These are phyloP conservation scores for Volvariella volvacea DNA, from an alignment of 1,284 basidiomycete species.

Conservation along the genomic window DNA sequence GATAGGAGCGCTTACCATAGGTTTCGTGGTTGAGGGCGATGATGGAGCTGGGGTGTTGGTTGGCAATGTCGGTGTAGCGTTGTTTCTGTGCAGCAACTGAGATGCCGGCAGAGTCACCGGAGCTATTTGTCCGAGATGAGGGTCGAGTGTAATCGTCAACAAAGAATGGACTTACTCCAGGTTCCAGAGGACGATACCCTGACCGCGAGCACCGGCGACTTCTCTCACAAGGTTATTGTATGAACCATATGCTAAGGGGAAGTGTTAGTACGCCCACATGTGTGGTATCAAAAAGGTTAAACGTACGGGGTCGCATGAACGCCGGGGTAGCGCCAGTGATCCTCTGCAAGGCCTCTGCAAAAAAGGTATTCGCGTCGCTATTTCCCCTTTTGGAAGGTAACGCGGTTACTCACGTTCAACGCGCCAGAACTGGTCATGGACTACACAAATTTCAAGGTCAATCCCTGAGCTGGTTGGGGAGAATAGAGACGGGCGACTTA, in stretches of 20 bases:
- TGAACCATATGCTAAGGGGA: constrained; percentile 34
- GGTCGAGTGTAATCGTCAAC: too few species aligned
- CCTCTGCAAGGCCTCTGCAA: constrained; percentile 36
- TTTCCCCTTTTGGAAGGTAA: neutral
- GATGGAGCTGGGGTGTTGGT: constrained; percentile 10
- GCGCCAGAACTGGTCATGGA: constrained; percentile 31
- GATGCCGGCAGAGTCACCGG: constrained; percentile 12
- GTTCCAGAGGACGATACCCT: constrained; percentile 34
- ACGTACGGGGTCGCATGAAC: constrained; percentile 39
- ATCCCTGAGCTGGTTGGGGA: neutral
- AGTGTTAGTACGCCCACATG: neutral
- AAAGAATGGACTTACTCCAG: constrained; percentile 27
- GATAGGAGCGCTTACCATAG: constrained; percentile 7
- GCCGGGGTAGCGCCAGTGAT: constrained; percentile 41
- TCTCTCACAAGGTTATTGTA: constrained; percentile 42
- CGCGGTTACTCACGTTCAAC: constrained; percentile 15
- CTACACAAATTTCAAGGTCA: constrained; percentile 15
- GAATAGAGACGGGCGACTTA: constrained; percentile 15
- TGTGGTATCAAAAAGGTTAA: constrained; percentile 1
- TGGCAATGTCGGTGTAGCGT: constrained; percentile 7
- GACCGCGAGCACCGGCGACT: constrained; percentile 32
- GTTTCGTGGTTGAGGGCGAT: constrained; percentile 16
- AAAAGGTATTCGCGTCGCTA: neutral
- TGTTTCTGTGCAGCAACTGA: constrained; percentile 5
- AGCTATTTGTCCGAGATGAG: constrained; percentile 5